Conservation (phyloP, 495 filamentous ascomycete species). For the Aspergillus saccharolyticus region DNA sequence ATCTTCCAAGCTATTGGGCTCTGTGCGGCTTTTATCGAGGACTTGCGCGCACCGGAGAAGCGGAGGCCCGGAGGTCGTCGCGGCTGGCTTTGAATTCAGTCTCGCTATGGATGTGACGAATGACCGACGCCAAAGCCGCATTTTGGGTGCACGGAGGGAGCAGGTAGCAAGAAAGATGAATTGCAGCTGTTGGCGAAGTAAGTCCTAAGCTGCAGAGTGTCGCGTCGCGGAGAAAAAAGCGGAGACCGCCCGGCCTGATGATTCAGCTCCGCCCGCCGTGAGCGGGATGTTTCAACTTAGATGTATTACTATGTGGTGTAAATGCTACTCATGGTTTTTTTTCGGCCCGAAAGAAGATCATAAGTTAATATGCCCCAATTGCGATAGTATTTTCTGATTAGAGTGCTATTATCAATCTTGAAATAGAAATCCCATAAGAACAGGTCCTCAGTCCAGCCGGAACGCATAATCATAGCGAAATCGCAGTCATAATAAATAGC, state of each 20-base stretch:
- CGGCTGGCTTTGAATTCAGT: conserved; percentile 22
- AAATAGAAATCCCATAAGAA: not conserved
- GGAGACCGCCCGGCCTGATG: conserved; percentile 4
- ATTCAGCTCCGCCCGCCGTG: conserved; percentile 11
- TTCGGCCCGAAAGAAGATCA: no score
- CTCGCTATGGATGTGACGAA: conserved; percentile 38
- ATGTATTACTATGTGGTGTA: not conserved
- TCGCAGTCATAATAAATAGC: not conserved
- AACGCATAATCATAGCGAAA: not conserved
- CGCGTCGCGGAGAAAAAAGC: not conserved
- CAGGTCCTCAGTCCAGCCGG: not conserved
- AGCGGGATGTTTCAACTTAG: not conserved
- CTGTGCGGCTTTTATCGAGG: conserved; percentile 28
- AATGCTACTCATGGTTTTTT: no score
- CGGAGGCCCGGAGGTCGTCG: conserved; percentile 13
- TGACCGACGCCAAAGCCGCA: conserved; percentile 43
- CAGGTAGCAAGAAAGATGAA: conserved; percentile 18
- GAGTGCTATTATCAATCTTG: not conserved
- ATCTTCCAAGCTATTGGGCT: conserved; percentile 30
- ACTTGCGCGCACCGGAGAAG: conserved; percentile 37
- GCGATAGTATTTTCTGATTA: no score
- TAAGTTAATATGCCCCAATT: no score
- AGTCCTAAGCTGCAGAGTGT: not conserved
- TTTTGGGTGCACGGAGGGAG: conserved; percentile 26
- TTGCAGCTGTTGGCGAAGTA: conserved; percentile 3